Evolutionary conservation across 1,284 basidiomycete species (phyloP), one percentile per base, ranked within the genome.

Genomic region (Sanghuangporus sanghuang): DNA sequence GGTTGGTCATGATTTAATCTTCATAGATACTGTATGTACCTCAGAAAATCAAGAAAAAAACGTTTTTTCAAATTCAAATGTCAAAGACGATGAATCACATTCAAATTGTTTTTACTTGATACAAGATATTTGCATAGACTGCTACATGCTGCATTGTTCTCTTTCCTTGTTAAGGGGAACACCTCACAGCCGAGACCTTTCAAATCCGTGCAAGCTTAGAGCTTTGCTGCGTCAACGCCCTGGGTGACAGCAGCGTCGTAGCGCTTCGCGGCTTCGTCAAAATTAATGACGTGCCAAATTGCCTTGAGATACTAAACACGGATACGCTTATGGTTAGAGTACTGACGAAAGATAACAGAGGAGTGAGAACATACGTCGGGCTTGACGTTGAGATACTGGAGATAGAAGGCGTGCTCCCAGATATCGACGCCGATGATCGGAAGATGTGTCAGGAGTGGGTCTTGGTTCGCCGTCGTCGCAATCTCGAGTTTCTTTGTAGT

Each of bases 381-480:
- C 77, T 89, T 90, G 68, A 87, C 85, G 73, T 90, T 89, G 71
- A 86, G 80, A 75, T 93, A 93, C 76, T 92, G 85, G 68, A 90
- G 81, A 77, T 90, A 89, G 76, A 87, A 89, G 23, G 86, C 86
- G 71, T 90, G 88, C 78, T 92, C 90, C 92, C 92, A 95, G 71
- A 92, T 83, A 72, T 96, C 95, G 68, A 96, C 87, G 66, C 94
- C 93, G 68, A 96, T 87, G 76, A 96, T 81, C 65, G 93, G 91
- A 65, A 84, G 76, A 74, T 85, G 89, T 49, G 77, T 75, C 68
- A 93, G 78, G 64, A 96, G 84, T 66, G 94, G 94, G 75, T 96
- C 94, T 80, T 96, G 94, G 83, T 96, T 95, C 27, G 90, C 75
- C 44, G 94, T 95, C 62, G 92, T 92, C 54, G 79, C 73, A 71